These are phyloP conservation scores for Zoysia matrella DNA, from an alignment of 202 grass and related monocot species.

Conservation along the genomic window DNA sequence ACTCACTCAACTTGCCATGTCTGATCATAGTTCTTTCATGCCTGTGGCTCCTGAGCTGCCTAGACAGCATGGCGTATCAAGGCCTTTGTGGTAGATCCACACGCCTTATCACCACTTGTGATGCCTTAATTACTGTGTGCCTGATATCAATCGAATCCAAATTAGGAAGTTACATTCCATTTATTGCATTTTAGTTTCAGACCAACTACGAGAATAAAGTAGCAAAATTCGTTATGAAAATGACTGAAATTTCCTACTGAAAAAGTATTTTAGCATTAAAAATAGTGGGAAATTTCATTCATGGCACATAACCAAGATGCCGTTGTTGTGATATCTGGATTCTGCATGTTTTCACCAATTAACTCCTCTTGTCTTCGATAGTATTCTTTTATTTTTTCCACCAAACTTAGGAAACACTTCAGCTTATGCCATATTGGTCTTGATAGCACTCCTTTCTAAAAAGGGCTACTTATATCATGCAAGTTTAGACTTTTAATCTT, in stretches of 20 bases:
- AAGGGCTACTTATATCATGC: neutral
- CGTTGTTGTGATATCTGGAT: neutral
- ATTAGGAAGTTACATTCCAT: too few relatives aligned
- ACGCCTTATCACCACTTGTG: neutral
- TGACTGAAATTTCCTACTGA: neutral
- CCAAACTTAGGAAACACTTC: neutral
- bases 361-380: neutral
- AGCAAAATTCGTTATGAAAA: neutral
- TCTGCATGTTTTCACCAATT: neutral
- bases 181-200: too few relatives aligned
- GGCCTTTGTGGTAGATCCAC: neutral
- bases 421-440: neutral
- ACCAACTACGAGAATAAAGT: too few relatives aligned
- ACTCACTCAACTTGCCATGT: neutral
- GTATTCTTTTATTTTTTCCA: neutral
- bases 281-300: neutral
- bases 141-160: slow-evolving; percentile 10
- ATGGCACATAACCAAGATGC: too few relatives aligned
- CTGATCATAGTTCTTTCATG: neutral
- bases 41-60: neutral
- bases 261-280: neutral
- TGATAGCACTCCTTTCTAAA: neutral
- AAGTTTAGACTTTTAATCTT: neutral
- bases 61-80: neutral
- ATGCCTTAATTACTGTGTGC: neutral